Evolutionary conservation across 352 stramenopile species (phyloP), one percentile per base, ranked within the genome.

Genomic region (Phytophthora idaei): DNA sequence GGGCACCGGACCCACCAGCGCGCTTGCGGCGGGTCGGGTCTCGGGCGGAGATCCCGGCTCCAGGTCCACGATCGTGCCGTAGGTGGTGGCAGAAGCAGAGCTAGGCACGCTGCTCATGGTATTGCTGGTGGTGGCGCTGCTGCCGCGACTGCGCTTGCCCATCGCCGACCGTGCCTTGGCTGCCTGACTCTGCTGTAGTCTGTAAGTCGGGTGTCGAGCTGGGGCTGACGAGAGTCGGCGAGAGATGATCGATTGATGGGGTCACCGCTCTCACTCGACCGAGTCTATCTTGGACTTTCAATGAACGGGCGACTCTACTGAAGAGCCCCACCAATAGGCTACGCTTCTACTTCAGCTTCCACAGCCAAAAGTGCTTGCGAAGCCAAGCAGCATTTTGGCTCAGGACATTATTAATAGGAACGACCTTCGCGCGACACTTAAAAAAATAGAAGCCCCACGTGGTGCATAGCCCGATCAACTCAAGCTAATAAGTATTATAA

Each of bases 31-130:
- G 27, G 45, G 41, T 3, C 46, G 50, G 5, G 52, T 15, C 52
- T 67, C 66, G 0, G 56, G 61, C 10, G 47, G 41, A 41, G 61
- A 67, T 6, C 39, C 57, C 21, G 74, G 27, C 27, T 71, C 72
- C 29, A 81, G 39, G 34, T 82, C 62, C 54, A 73, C 58, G n/a
- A 82, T 73, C 29, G 77, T 74, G 17, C 78, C 76, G 57, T 87
- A 87, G 15, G 21, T 72, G 47, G 52, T 76, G 25, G 57, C 27
- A 28, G 60, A 71, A 7, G 29, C 27, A 1, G 57, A 50, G 39
- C 47, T 71, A 7, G 57, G 50, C 28, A 34, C 64, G 55, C 55
- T 69, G 53, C 74, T 74, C 55, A 74, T 70, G 15, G 55, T 64
- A 46, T 67, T 77, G 58, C 60, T 74, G 49, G 34, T 69, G 17